Conservation (phyloP, 805 yeast genomes). For the Yarrowia alimentaria region DNA sequence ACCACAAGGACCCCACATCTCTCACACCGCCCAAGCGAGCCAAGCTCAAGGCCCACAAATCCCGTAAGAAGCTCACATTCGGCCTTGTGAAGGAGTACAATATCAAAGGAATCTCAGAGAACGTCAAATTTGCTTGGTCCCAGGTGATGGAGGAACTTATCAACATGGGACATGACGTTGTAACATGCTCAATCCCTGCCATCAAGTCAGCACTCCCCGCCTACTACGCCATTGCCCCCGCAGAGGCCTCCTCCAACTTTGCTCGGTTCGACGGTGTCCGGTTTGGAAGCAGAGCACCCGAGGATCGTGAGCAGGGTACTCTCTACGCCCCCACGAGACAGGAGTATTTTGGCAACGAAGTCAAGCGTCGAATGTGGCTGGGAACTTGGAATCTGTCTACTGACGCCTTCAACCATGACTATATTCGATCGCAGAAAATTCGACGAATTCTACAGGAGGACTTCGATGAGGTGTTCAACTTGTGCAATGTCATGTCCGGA, state of each 20-base stretch:
- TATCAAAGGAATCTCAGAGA: constrained; percentile 52
- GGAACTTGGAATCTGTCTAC: constrained; percentile 87
- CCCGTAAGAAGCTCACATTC: constrained; percentile 44
- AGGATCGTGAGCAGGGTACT: constrained; percentile 38
- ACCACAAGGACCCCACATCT: constrained; percentile 76
- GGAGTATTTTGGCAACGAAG: constrained; percentile 75
- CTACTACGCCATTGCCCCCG: constrained; percentile 83
- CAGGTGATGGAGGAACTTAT: constrained; percentile 47
- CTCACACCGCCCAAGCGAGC: constrained; percentile 34
- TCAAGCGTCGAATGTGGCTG: constrained; percentile 72
- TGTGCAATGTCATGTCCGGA: constrained; percentile 46
- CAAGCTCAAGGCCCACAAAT: constrained; percentile 28
- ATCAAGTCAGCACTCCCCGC: constrained; percentile 67
- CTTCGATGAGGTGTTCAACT: constrained; percentile 60
- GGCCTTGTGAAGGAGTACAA: constrained; percentile 75
- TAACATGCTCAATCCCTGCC: constrained; percentile 68
- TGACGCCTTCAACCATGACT: constrained; percentile 69
- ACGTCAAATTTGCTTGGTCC: constrained; percentile 50
- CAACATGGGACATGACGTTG: constrained; percentile 52
- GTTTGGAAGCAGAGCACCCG: constrained; percentile 60
- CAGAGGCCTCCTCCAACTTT: constrained; percentile 92
- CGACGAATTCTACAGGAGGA: constrained; percentile 62
- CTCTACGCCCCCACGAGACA: constrained; percentile 61
- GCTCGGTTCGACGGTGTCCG: constrained; percentile 88
- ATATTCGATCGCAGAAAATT: constrained; percentile 66